Evolutionary conservation across 2,329 filamentous ascomycete genomes (phyloP).

Genomic region (Colletotrichum euphorbiae): DNA sequence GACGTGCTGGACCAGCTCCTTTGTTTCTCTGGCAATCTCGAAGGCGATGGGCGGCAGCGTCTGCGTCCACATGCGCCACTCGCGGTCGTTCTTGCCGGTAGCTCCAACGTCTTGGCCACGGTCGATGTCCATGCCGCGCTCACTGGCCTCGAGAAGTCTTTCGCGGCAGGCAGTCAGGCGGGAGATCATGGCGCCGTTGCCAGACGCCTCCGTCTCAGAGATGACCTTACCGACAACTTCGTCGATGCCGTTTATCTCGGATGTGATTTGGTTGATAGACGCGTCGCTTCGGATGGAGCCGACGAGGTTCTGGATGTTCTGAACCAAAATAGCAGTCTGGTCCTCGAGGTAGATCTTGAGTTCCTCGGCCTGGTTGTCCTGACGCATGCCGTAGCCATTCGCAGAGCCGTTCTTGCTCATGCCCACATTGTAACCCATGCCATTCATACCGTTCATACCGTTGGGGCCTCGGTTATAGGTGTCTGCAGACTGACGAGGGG

Average conservation of each 20-base stretch:
- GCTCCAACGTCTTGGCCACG: constrained; percentile 70
- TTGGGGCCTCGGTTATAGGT: constrained; percentile 52
- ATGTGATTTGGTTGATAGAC: constrained; percentile 71
- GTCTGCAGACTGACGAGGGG: constrained; percentile 70
- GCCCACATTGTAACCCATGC: constrained; percentile 50
- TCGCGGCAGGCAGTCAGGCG: constrained; percentile 73
- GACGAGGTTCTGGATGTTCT: constrained; percentile 85
- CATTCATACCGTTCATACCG: constrained; percentile 50
- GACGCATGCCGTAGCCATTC: constrained; percentile 55
- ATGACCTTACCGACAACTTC: constrained; percentile 78
- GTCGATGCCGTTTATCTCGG: constrained; percentile 78
- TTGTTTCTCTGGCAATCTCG: constrained; percentile 84
- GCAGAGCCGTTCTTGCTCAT: constrained; percentile 50
- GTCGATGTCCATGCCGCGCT: constrained; percentile 71
- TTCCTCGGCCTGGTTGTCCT: constrained; percentile 60
- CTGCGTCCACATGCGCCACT: constrained; percentile 74
- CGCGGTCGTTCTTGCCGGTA: constrained; percentile 62
- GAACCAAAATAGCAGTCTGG: constrained; percentile 81
- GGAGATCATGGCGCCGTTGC: constrained; percentile 63
- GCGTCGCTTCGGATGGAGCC: constrained; percentile 75
- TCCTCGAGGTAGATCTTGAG: constrained; percentile 82
- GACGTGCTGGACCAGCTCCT: constrained; percentile 70
- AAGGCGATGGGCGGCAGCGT: constrained; percentile 87
- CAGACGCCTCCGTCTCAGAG: constrained; percentile 69
- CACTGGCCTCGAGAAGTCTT: constrained; percentile 72